phyloP scores from a whole-genome alignment of 768 basidiomycete species.

The Trametes cingulata region DNA sequence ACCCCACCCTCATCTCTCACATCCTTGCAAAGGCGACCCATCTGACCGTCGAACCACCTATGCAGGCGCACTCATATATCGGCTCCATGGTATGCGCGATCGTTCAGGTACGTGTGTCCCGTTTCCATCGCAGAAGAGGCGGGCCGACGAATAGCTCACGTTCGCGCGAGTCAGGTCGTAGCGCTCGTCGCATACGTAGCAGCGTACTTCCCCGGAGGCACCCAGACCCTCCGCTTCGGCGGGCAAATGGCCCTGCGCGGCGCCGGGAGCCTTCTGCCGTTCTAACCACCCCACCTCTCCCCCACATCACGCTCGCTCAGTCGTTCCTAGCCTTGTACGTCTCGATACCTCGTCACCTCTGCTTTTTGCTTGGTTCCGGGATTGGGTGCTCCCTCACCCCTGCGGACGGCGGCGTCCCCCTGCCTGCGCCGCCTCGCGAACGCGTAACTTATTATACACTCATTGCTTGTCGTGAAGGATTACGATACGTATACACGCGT shows the following conservation, averaged over 20 bases:
- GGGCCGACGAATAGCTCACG: not conserved
- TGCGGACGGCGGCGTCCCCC: not conserved
- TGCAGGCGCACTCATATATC: constrained; percentile 78
- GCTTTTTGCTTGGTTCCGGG: constrained; percentile 1
- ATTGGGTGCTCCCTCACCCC: not conserved
- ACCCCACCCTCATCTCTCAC: not conserved
- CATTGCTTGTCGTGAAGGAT: not conserved
- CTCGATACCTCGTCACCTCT: constrained; percentile 12
- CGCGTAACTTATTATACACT: constrained; percentile 13
- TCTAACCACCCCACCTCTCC: constrained; percentile 39
- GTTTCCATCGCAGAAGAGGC: no score
- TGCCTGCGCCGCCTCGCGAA: not conserved
- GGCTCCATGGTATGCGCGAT: constrained; percentile 83
- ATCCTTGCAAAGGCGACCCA: not conserved
- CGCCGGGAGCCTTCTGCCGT: constrained; percentile 78
- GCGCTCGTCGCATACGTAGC: constrained; percentile 87
- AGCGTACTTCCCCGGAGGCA: constrained; percentile 94
- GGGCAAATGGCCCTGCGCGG: constrained; percentile 81
- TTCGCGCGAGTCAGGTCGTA: constrained; percentile 51
- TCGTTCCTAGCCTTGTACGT: not conserved
- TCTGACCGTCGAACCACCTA: not conserved
- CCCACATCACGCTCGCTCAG: no score
- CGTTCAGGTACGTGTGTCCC: constrained; percentile 59
- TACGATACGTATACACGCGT: constrained; percentile 3
- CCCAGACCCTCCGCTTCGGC: constrained; percentile 77